A percentile compares a stretch with the other conserved stretches of the same genome.
Evolutionary conservation across 768 basidiomycete species (phyloP).

Genomic region (Mycena floridula): DNA sequence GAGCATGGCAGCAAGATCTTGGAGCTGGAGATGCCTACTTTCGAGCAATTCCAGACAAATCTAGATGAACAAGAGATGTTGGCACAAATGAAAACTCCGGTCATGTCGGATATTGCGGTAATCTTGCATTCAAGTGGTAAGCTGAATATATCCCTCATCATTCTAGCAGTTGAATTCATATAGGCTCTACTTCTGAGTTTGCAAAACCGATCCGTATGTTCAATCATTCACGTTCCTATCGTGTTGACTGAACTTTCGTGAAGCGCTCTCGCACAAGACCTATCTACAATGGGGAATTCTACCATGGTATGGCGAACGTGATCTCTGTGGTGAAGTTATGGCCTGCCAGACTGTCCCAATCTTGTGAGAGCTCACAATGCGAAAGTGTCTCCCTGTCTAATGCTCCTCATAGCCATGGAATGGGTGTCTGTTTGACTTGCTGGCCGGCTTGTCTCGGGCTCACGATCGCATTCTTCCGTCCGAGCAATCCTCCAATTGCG

Average conservation of each 20-base stretch:
- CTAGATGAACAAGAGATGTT: not conserved
- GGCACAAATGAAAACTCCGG: not conserved
- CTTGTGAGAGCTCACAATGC: not conserved
- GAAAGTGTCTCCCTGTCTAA: not conserved
- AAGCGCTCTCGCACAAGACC: not conserved
- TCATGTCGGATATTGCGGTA: not conserved
- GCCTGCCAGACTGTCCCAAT: not conserved
- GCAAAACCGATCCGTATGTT: not conserved
- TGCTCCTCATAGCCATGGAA: not conserved
- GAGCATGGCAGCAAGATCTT: constrained; percentile 5
- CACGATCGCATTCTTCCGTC: not conserved
- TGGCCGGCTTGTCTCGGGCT: not conserved
- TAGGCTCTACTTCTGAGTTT: not conserved
- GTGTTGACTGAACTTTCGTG: not conserved
- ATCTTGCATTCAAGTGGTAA: not conserved
- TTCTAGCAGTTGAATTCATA: not conserved
- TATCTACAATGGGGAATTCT: not conserved
- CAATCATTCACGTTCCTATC: not conserved
- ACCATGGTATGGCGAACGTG: not conserved
- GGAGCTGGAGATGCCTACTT: not conserved
- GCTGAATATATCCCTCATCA: not conserved
- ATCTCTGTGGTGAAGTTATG: not conserved
- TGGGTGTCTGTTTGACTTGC: not conserved
- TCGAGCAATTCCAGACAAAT: not conserved
- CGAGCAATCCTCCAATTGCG: not conserved